A percentile compares a stretch with the other conserved stretches of the same genome.
These are phyloP conservation scores for Cicer judaicum DNA, from an alignment of 306 rosid species.

Conservation along the genomic window DNA sequence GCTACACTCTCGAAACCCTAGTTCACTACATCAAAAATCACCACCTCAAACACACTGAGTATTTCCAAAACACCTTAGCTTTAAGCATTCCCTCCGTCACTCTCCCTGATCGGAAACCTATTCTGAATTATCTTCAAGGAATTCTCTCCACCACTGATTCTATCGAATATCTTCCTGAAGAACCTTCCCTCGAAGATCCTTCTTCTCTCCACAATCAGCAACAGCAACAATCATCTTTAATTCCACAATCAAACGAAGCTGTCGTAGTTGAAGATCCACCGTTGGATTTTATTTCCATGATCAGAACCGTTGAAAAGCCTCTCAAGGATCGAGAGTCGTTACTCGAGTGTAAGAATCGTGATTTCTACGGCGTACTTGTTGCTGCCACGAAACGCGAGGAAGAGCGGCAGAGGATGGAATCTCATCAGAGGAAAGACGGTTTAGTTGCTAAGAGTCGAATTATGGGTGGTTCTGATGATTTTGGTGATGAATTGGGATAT, in stretches of 20 bases:
- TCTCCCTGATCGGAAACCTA: constrained; percentile 91
- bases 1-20: constrained; percentile 95
- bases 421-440: constrained; percentile 95
- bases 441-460: constrained; percentile 88
- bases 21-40: constrained; percentile 78
- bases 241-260: background rate
- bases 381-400: constrained; percentile 90
- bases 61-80: constrained; percentile 79
- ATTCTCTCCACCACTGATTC: constrained; percentile 76
- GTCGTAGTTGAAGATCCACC: background rate
- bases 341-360: constrained; percentile 83
- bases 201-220: background rate
- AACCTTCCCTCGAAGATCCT: constrained; percentile 52
- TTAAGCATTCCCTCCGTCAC: constrained; percentile 78
- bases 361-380: constrained; percentile 72
- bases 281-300: constrained; percentile 63
- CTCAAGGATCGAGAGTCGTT: constrained; percentile 81
- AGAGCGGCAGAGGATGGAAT: constrained; percentile 85
- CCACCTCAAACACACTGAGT: constrained; percentile 85
- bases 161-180: constrained; percentile 71
- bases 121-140: constrained; percentile 84
- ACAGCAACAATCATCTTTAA: background rate
- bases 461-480: constrained; percentile 80
- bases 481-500: constrained; percentile 69
- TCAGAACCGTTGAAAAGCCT: constrained; percentile 68